phyloP scores from a whole-genome alignment of 2,329 filamentous ascomycete species.

The Neocucurbitaria cava region DNA sequence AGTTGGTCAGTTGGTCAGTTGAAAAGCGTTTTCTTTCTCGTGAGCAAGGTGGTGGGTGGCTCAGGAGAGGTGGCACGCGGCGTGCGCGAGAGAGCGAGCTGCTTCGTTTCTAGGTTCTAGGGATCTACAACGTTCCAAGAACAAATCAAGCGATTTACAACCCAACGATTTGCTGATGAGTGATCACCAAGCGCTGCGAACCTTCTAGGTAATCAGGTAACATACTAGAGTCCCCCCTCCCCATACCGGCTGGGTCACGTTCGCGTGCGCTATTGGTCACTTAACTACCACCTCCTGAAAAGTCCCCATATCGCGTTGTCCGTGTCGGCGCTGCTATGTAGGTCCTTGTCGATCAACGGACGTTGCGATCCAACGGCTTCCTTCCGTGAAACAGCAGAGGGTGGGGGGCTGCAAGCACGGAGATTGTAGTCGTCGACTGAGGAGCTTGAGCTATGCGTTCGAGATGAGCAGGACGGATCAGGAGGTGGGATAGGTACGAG shows the following conservation, averaged over 20 bases:
- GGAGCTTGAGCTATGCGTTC: slow-evolving; percentile 4
- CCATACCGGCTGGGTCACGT: slow-evolving; percentile 5
- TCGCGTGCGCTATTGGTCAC: slow-evolving; percentile 10
- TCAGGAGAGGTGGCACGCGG: neutral
- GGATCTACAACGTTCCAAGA: neutral
- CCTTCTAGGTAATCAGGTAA: neutral
- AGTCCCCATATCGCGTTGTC: slow-evolving; percentile 7
- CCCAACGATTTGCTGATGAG: too few species aligned
- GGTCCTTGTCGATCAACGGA: neutral
- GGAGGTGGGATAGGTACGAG: too few species aligned
- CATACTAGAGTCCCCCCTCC: neutral
- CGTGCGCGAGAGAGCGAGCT: too few species aligned
- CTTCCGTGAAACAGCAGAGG: neutral
- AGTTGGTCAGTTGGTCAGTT: too few species aligned
- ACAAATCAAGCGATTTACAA: too few species aligned
- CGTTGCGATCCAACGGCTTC: neutral
- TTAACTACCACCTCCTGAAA: neutral
- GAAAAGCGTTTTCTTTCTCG: too few species aligned
- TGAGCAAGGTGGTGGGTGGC: too few species aligned
- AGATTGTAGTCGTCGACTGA: slow-evolving; percentile 10
- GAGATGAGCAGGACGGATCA: neutral
- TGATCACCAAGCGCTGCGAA: neutral
- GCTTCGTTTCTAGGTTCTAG: slow-evolving; percentile 3
- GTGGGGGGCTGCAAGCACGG: slow-evolving; percentile 8
- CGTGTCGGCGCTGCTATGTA: slow-evolving; percentile 2